These are phyloP conservation scores for Ascocoryne sarcoides DNA, from an alignment of 2,329 filamentous ascomycete species.

Conservation along the genomic window DNA sequence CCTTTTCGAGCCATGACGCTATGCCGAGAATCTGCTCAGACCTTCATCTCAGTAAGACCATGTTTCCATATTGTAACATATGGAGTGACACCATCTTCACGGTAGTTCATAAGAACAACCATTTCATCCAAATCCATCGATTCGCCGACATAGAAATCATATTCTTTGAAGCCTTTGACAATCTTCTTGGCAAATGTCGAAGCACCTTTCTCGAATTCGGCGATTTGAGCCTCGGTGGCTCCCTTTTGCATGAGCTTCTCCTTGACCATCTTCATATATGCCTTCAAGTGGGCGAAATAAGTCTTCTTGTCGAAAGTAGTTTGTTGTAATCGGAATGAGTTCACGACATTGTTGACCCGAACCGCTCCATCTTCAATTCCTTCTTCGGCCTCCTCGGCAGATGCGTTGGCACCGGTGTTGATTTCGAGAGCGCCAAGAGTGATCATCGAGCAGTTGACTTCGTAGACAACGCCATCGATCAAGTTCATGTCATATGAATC, in stretches of 20 bases:
- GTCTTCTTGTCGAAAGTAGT: slow-evolving; percentile 80
- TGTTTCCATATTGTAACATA: slow-evolving; percentile 93
- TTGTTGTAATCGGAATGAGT: slow-evolving; percentile 80
- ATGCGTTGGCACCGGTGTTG: slow-evolving; percentile 90
- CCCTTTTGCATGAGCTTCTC: slow-evolving; percentile 53
- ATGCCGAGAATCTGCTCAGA: slow-evolving; percentile 60
- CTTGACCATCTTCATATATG: slow-evolving; percentile 90
- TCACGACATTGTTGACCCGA: slow-evolving; percentile 86
- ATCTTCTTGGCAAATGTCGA: slow-evolving; percentile 69
- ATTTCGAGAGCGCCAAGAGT: slow-evolving; percentile 65
- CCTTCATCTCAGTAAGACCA: slow-evolving; percentile 82
- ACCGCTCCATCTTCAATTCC: slow-evolving; percentile 58
- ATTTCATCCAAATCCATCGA: slow-evolving; percentile 90
- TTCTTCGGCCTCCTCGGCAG: slow-evolving; percentile 80
- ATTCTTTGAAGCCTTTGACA: slow-evolving; percentile 83
- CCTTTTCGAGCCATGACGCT: too few species aligned
- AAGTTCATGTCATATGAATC: slow-evolving; percentile 83
- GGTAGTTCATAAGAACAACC: slow-evolving; percentile 94
- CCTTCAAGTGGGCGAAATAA: slow-evolving; percentile 80
- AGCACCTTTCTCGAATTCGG: slow-evolving; percentile 72
- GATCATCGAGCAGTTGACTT: slow-evolving; percentile 89
- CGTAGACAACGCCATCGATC: slow-evolving; percentile 72
- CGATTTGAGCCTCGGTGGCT: slow-evolving; percentile 56
- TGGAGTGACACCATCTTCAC: slow-evolving; percentile 87
- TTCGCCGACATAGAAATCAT: slow-evolving; percentile 88